A percentile compares a stretch with the other conserved stretches of the same genome.
Conservation (phyloP, 2,329 filamentous ascomycete species). For the Trichoderma arundinaceum region DNA sequence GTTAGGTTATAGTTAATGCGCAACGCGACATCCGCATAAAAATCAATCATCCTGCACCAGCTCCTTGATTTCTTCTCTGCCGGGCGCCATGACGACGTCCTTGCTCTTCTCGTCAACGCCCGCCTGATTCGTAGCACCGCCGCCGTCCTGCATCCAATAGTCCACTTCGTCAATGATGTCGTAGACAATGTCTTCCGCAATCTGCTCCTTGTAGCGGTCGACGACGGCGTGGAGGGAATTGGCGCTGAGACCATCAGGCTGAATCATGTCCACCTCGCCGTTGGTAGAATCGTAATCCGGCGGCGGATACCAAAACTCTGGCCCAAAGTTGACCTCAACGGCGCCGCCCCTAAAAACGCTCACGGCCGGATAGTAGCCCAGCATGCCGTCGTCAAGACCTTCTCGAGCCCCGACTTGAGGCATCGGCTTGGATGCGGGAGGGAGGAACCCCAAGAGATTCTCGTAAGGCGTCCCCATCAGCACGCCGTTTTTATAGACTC, state of each 20-base stretch:
- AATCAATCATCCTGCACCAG: slow-evolving; percentile 65
- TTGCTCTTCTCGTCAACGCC: slow-evolving; percentile 53
- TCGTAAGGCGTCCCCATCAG: slow-evolving; percentile 87
- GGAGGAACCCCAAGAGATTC: slow-evolving; percentile 86
- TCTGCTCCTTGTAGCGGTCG: slow-evolving; percentile 88
- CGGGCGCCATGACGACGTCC: slow-evolving; percentile 51
- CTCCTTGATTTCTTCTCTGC: slow-evolving; percentile 67
- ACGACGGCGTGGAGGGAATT: slow-evolving; percentile 64
- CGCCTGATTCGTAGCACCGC: slow-evolving; percentile 54
- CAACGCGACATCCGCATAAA: not conserved
- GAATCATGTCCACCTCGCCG: slow-evolving; percentile 56
- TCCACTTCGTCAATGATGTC: slow-evolving; percentile 95
- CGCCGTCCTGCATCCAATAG: slow-evolving; percentile 77
- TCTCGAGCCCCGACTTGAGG: slow-evolving; percentile 77
- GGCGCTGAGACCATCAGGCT: slow-evolving; percentile 35
- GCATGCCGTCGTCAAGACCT: slow-evolving; percentile 89
- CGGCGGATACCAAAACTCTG: slow-evolving; percentile 89
- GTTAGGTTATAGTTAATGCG: not conserved
- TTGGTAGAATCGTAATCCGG: slow-evolving; percentile 57
- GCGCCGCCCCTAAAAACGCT: slow-evolving; percentile 91
- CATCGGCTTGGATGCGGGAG: slow-evolving; percentile 80
- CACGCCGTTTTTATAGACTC: slow-evolving; percentile 90
- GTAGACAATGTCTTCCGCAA: slow-evolving; percentile 90
- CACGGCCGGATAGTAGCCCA: slow-evolving; percentile 94
- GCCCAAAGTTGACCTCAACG: slow-evolving; percentile 92